Evolutionary conservation across 2,329 filamentous ascomycete species (phyloP).

Genomic region (Fusarium pseudograminearum): DNA sequence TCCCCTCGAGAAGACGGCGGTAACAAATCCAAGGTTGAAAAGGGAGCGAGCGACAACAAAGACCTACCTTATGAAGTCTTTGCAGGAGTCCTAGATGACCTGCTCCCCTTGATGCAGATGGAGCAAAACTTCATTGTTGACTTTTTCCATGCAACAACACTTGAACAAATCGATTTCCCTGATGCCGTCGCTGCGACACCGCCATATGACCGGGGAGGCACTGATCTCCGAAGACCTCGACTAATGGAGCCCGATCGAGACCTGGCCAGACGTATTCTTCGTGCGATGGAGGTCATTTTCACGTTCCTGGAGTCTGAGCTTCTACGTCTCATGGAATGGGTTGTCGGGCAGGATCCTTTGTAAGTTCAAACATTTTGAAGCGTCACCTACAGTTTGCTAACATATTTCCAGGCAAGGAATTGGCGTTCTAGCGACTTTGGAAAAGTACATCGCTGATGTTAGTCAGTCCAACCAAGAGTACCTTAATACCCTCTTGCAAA

Average conservation of each 20-base stretch:
- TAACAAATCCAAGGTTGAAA: slow-evolving; percentile 64
- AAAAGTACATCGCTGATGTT: slow-evolving; percentile 81
- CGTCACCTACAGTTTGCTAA: slow-evolving; percentile 22
- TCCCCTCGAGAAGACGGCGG: slow-evolving; percentile 74
- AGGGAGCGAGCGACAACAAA: slow-evolving; percentile 71
- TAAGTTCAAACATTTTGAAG: slow-evolving; percentile 60
- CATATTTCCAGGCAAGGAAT: slow-evolving; percentile 80
- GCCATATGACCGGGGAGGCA: slow-evolving; percentile 76
- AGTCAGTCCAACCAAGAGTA: slow-evolving; percentile 95
- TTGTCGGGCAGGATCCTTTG: slow-evolving; percentile 82
- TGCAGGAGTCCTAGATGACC: slow-evolving; percentile 81
- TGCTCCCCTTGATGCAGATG: slow-evolving; percentile 84
- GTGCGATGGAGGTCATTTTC: slow-evolving; percentile 90
- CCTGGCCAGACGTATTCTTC: slow-evolving; percentile 85
- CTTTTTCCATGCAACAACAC: slow-evolving; percentile 93
- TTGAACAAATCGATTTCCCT: slow-evolving; percentile 83
- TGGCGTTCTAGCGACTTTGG: slow-evolving; percentile 83
- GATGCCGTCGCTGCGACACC: slow-evolving; percentile 77
- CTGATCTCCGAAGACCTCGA: slow-evolving; percentile 78
- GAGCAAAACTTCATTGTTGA: slow-evolving; percentile 98
- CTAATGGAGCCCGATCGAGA: slow-evolving; percentile 90
- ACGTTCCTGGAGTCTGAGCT: slow-evolving; percentile 83
- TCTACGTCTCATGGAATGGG: slow-evolving; percentile 85
- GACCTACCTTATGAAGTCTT: slow-evolving; percentile 86
- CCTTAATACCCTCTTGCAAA: slow-evolving; percentile 81